Percentiles rank a stretch among this genome's conserved stretches.
Evolutionary conservation across 2,329 filamentous ascomycete genomes (phyloP).

Genomic region (Cucurbitaria berberidis): DNA sequence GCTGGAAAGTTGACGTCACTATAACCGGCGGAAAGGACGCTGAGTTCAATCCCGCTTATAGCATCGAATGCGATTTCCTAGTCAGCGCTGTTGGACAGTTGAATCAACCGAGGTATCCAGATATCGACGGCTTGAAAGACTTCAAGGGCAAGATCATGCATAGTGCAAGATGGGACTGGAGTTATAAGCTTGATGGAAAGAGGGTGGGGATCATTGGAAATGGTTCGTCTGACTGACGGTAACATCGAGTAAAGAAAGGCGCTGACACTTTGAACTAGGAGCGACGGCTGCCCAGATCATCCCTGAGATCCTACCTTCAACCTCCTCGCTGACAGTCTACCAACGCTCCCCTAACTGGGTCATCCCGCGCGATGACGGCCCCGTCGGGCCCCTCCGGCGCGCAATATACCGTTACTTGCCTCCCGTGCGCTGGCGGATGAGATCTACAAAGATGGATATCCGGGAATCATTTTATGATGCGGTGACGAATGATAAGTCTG

Average conservation of each 20-base stretch:
- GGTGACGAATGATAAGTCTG: slow-evolving; percentile 51
- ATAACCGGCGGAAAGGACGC: slow-evolving; percentile 61
- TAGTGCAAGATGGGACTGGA: slow-evolving; percentile 66
- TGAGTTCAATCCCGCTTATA: slow-evolving; percentile 60
- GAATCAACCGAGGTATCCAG: slow-evolving; percentile 60
- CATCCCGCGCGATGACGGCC: slow-evolving; percentile 58
- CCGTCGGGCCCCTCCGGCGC: slow-evolving; percentile 53
- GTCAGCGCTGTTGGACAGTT: slow-evolving; percentile 65
- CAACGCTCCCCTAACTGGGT: slow-evolving; percentile 67
- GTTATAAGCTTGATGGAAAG: slow-evolving; percentile 60
- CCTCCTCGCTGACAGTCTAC: slow-evolving; percentile 59
- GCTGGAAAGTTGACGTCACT: slow-evolving; percentile 59
- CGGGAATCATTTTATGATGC: slow-evolving; percentile 57
- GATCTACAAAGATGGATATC: slow-evolving; percentile 61
- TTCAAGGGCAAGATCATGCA: slow-evolving; percentile 63
- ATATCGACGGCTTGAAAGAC: slow-evolving; percentile 55
- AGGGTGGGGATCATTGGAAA: slow-evolving; percentile 66
- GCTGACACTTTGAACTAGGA: slow-evolving; percentile 38
- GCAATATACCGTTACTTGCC: slow-evolving; percentile 59
- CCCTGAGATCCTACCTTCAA: slow-evolving; percentile 61
- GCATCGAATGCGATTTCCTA: slow-evolving; percentile 62
- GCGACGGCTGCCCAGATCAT: slow-evolving; percentile 66
- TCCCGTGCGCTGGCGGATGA: slow-evolving; percentile 57
- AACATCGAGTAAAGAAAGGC: background rate
- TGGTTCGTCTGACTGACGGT: slow-evolving; percentile 51